Base-by-base conservation (phyloP, 2,329 filamentous ascomycete species). In the Coniochaeta hoffmannii region DNA sequence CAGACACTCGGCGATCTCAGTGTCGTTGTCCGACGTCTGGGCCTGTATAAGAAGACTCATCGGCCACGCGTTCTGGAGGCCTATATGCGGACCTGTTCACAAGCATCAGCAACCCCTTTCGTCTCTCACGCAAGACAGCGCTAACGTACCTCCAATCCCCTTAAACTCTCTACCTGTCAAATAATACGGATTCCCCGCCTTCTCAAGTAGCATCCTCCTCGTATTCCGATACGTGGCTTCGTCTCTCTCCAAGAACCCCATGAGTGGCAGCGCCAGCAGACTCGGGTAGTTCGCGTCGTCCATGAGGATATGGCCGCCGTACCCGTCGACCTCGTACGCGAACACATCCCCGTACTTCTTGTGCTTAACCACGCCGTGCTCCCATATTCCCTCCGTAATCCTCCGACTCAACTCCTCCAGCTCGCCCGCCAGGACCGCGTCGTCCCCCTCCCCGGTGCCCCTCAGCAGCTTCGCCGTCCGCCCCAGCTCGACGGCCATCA, bases 31-130 rank as follows among this genome's bases (percentile, higher is more conserved):
- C 6, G 86, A 88, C 0, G 94, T 99, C 80, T 94, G 90, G 2
- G 90, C 90, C 71, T 97, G 92, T 19, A 97, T 82, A 9, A 99
- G 78, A 59, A 97, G 75, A 68, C 89, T 94, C 91, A 99, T 97
- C 0, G 94, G 94, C 94, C 94, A 99, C 8, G 93, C 94, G 62
- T 96, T 89, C 63, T 82, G 76, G n/a, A 96, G 74, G 0, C 94
- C 94, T 61, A 97, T 88, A 65, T 85, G 83, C 7, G 82, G 82
- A 4, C 81, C 81, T 77, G 28, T 17, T 3, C 15, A 15, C 12
- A 34, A 19, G 70, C 30, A 15, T 17, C 12, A 44, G 17, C 26
- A 31, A 51, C 2, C 44, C 14, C 49, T 15, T 19, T 14, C n/a
- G 12, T 15, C 6, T 6, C 5, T 31, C 11, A 19, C 56, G 30